Conservation (phyloP, 306 rosid species). For the Trifolium fragiferum region DNA sequence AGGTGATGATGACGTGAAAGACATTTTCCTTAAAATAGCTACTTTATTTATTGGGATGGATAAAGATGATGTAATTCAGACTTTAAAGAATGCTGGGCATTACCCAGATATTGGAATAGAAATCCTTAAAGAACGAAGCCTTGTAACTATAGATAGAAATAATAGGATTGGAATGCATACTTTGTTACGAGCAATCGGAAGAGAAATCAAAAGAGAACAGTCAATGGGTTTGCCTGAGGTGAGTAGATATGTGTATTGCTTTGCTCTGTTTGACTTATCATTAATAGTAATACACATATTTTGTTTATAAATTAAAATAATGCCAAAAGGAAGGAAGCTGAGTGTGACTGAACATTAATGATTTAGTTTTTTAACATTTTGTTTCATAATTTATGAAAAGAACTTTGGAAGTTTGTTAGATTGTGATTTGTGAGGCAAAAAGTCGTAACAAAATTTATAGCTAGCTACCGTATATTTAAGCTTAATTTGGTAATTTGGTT, state of each 20-base stretch:
- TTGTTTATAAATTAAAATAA: too few species aligned
- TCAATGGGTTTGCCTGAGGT: too few species aligned
- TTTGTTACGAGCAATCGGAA: conserved; percentile 29
- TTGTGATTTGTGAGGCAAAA: too few species aligned
- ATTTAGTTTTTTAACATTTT: too few species aligned
- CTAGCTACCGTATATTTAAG: neutral
- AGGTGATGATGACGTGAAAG: neutral
- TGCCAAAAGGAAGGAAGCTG: too few species aligned
- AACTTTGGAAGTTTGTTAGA: too few species aligned
- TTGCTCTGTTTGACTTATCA: too few species aligned
- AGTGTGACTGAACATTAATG: too few species aligned
- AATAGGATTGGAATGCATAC: conserved; percentile 36
- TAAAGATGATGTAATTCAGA: neutral
- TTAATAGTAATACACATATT: too few species aligned
- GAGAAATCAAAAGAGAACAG: neutral
- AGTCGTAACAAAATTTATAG: too few species aligned
- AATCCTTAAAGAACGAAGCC: neutral
- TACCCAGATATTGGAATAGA: neutral
- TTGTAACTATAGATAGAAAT: neutral
- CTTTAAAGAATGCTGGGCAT: neutral
- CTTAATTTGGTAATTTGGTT: neutral
- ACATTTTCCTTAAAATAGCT: neutral
- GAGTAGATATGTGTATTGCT: too few species aligned
- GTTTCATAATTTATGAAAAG: too few species aligned
- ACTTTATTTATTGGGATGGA: neutral